A percentile compares a stretch with the other conserved stretches of the same genome.
phyloP scores from a whole-genome alignment of 805 yeast species.

The Starmera amethionina region DNA sequence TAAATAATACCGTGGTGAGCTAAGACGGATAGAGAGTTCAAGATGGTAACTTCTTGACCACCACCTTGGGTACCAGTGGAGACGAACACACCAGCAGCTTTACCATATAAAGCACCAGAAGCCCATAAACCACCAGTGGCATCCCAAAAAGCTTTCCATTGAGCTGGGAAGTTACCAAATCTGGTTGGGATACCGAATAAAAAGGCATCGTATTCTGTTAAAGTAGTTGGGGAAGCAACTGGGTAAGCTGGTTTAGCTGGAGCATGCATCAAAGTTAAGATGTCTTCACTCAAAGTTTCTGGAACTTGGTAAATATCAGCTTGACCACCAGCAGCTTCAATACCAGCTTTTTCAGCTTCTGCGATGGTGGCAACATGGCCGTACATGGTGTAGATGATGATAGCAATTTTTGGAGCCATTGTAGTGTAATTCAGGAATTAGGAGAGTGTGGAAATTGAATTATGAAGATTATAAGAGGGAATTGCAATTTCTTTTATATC shows the following conservation, averaged over 20 bases:
- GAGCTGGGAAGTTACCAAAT: conserved; percentile 63
- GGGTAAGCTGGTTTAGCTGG: conserved; percentile 46
- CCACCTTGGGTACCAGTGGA: conserved; percentile 64
- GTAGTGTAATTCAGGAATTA: neutral
- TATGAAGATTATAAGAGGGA: too few relatives aligned
- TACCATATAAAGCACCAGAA: conserved; percentile 51
- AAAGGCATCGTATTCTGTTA: conserved; percentile 55
- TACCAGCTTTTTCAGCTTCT: conserved; percentile 52
- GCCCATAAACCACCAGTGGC: conserved; percentile 67
- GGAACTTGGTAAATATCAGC: conserved; percentile 69
- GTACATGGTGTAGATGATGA: conserved; percentile 68
- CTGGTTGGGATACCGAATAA: conserved; percentile 71
- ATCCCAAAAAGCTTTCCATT: conserved; percentile 64
- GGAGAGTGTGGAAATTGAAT: neutral
- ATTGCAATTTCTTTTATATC: too few relatives aligned
- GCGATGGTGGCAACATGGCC: conserved; percentile 67
- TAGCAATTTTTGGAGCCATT: conserved; percentile 49
- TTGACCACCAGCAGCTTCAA: conserved; percentile 51
- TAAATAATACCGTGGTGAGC: conserved; percentile 66
- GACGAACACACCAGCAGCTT: conserved; percentile 58
- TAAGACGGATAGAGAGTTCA: conserved; percentile 42
- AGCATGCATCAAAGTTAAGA: conserved; percentile 52
- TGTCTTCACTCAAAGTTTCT: conserved; percentile 56
- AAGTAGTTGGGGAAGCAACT: conserved; percentile 40
- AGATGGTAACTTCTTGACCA: conserved; percentile 60